Evolutionary conservation across 495 filamentous ascomycete genomes (phyloP).

Genomic region (Tuber magnatum): DNA sequence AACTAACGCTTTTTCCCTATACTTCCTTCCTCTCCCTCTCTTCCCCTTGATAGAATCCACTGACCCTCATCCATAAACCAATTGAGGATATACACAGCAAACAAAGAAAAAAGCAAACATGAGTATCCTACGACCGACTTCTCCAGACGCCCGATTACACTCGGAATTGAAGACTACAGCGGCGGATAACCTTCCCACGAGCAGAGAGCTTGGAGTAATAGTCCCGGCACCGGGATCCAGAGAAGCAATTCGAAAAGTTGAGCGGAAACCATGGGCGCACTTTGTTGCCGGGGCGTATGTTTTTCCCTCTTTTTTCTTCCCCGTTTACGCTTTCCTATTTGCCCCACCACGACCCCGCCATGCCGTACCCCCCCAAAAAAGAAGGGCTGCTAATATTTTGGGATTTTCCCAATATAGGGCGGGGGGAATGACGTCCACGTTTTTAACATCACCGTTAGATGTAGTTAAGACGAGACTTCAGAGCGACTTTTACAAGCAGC

Average conservation of each 20-base stretch:
- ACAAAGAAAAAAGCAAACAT: neutral
- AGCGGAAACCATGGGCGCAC: constrained; percentile 73
- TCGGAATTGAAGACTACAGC: constrained; percentile 15
- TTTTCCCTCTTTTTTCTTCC: constrained; percentile 7
- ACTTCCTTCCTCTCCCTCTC: neutral
- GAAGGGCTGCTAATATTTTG: constrained; percentile 14
- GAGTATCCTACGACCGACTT: neutral
- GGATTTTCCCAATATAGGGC: constrained; percentile 47
- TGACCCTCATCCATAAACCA: neutral
- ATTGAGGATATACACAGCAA: neutral
- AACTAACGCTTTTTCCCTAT: neutral
- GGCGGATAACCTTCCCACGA: constrained; percentile 37
- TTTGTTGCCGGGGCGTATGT: constrained; percentile 79
- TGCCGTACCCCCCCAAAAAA: constrained; percentile 1
- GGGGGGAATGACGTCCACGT: constrained; percentile 79
- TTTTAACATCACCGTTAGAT: constrained; percentile 80
- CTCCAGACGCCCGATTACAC: neutral
- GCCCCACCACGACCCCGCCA: constrained; percentile 10
- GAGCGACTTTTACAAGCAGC: constrained; percentile 80
- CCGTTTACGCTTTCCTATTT: constrained; percentile 3
- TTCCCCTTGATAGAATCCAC: neutral
- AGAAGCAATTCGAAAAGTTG: constrained; percentile 16
- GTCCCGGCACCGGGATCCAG: constrained; percentile 27
- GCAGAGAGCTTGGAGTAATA: constrained; percentile 34
- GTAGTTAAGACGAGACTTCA: constrained; percentile 86